Evolutionary conservation across 768 basidiomycete genomes (phyloP).

Genomic region (Floccularia luteovirens): DNA sequence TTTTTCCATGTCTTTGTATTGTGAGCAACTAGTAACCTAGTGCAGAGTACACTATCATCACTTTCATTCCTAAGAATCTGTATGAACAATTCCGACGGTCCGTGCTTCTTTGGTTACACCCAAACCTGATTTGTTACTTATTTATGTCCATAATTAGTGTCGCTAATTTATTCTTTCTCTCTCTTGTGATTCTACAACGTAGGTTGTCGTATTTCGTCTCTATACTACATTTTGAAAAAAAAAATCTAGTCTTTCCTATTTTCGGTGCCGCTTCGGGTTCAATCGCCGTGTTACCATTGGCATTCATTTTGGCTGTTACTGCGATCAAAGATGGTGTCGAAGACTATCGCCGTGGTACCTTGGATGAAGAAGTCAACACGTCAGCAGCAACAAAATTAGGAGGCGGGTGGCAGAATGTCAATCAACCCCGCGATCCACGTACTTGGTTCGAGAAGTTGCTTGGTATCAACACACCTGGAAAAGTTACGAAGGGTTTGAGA

Average conservation of each 20-base stretch:
- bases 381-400: slow-evolving; percentile 87
- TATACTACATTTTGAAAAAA: not conserved
- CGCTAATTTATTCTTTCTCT: slow-evolving; percentile 90
- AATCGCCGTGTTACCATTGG: slow-evolving; percentile 76
- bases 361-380: slow-evolving; percentile 94
- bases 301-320: slow-evolving; percentile 83
- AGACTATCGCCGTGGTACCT: slow-evolving; percentile 82
- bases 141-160: slow-evolving; percentile 34
- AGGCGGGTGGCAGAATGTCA: slow-evolving; percentile 81
- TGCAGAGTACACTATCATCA: slow-evolving; percentile 82
- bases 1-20: not conserved
- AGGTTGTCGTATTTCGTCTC: slow-evolving; percentile 11
- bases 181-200: slow-evolving; percentile 77
- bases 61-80: slow-evolving; percentile 91
- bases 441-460: slow-evolving; percentile 71
- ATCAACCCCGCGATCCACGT: slow-evolving; percentile 73
- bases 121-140: not conserved
- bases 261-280: slow-evolving; percentile 85
- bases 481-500: slow-evolving; percentile 77
- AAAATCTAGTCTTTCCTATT: slow-evolving; percentile 68
- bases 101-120: slow-evolving; percentile 12
- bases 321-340: slow-evolving; percentile 95
- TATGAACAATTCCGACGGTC: slow-evolving; percentile 91
- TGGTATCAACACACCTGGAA: slow-evolving; percentile 62
- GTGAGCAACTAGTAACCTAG: not conserved